phyloP scores from a whole-genome alignment of 495 filamentous ascomycete species.

The Cladorrhinum samala region DNA sequence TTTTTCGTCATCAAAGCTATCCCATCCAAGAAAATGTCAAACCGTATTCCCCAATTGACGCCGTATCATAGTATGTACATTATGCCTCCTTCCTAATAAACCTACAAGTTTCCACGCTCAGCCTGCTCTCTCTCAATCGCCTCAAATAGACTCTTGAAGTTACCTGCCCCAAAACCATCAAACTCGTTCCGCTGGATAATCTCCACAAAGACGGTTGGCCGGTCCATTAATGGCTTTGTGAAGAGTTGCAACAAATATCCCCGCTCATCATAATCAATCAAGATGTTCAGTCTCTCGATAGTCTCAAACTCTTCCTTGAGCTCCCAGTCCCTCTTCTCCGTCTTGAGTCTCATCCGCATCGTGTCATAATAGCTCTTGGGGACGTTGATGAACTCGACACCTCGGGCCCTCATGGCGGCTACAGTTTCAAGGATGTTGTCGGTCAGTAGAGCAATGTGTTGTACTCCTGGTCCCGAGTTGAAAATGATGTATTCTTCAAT shows the following conservation, averaged over 20 bases:
- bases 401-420: slow-evolving; percentile 63
- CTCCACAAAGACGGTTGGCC: slow-evolving; percentile 90
- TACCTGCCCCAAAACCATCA: slow-evolving; percentile 86
- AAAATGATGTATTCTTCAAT: slow-evolving; percentile 92
- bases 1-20: too few relatives aligned
- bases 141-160: slow-evolving; percentile 89
- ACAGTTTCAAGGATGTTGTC: slow-evolving; percentile 71
- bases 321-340: slow-evolving; percentile 42
- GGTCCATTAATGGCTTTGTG: slow-evolving; percentile 86
- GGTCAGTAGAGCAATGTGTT: slow-evolving; percentile 84
- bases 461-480: slow-evolving; percentile 78
- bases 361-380: slow-evolving; percentile 76
- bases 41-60: too few relatives aligned
- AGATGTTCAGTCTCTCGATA: slow-evolving; percentile 65
- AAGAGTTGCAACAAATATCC: slow-evolving; percentile 84
- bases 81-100: neutral
- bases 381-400: slow-evolving; percentile 84
- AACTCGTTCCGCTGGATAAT: slow-evolving; percentile 88
- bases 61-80: neutral
- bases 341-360: slow-evolving; percentile 60
- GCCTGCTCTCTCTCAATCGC: slow-evolving; percentile 88
- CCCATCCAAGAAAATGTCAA: too few relatives aligned
- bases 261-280: slow-evolving; percentile 87
- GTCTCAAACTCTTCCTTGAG: slow-evolving; percentile 71
- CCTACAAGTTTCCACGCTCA: slow-evolving; percentile 67